Evolutionary conservation across 2,329 filamentous ascomycete genomes (phyloP).

Genomic region (Aspergillus neotritici): DNA sequence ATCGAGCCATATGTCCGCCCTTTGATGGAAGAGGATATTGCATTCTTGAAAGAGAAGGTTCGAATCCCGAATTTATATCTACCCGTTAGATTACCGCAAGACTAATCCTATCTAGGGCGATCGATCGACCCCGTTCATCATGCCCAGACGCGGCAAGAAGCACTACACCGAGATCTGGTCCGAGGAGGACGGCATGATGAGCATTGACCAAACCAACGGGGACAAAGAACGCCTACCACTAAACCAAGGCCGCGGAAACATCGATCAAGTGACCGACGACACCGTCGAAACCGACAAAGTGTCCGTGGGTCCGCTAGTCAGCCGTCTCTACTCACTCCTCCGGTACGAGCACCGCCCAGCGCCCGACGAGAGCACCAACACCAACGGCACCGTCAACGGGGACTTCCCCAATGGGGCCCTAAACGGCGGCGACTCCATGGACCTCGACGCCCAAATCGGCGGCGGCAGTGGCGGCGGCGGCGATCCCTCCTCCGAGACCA

Average conservation of each 20-base stretch:
- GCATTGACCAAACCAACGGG: conserved; percentile 61
- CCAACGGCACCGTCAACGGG: conserved; percentile 52
- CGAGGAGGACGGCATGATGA: conserved; percentile 80
- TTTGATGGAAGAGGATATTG: conserved; percentile 87
- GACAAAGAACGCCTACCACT: conserved; percentile 62
- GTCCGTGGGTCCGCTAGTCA: conserved; percentile 79
- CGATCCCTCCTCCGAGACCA: conserved; percentile 21
- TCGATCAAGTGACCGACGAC: conserved; percentile 81
- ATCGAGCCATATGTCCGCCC: conserved; percentile 86
- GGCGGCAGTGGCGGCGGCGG: conserved; percentile 26
- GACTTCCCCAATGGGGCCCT: conserved; percentile 41
- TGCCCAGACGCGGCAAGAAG: conserved; percentile 76
- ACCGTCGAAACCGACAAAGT: conserved; percentile 83
- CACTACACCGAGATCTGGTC: conserved; percentile 90
- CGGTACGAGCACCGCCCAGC: conserved; percentile 60
- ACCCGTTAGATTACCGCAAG: neutral
- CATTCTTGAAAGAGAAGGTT: conserved; percentile 78
- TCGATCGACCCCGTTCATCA: conserved; percentile 72
- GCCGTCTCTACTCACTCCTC: conserved; percentile 72
- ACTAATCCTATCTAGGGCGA: conserved; percentile 54
- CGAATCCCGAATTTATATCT: conserved; percentile 12
- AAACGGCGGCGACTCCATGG: conserved; percentile 46
- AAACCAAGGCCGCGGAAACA: conserved; percentile 77
- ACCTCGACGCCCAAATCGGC: conserved; percentile 45
- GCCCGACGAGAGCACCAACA: conserved; percentile 51